Evolutionary conservation across 805 yeast genomes (phyloP).

Genomic region (Sugiyamaella mastotermitis): DNA sequence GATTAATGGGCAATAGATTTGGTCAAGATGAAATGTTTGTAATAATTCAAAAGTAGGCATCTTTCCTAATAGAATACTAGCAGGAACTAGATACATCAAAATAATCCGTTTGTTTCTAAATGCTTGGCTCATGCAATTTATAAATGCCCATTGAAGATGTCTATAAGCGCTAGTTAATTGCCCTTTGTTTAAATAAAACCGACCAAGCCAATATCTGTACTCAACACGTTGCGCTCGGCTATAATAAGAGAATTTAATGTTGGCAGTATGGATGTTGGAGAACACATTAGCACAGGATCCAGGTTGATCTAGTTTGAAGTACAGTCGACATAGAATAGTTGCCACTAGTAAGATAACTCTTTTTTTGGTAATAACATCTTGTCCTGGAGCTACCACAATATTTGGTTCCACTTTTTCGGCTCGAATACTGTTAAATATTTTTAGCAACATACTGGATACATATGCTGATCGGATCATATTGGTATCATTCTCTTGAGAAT

Average conservation of each 20-base stretch:
- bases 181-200: conserved; percentile 48
- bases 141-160: conserved; percentile 53
- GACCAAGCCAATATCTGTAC: conserved; percentile 50
- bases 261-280: conserved; percentile 51
- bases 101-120: conserved; percentile 36
- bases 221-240: conserved; percentile 45
- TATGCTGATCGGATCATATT: conserved; percentile 33
- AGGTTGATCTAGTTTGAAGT: conserved; percentile 36
- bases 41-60: conserved; percentile 36
- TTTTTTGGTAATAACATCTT: conserved; percentile 34
- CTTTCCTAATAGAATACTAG: conserved; percentile 50
- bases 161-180: conserved; percentile 46
- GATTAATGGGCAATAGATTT: conserved; percentile 36
- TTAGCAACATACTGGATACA: conserved; percentile 49
- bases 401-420: conserved; percentile 35
- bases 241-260: conserved; percentile 36
- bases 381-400: too few species aligned
- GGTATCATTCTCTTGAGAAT: conserved; percentile 16
- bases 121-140: conserved; percentile 30
- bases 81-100: conserved; percentile 45
- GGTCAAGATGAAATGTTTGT: conserved; percentile 25
- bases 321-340: conserved; percentile 47
- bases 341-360: conserved; percentile 49
- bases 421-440: conserved; percentile 55
- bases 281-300: conserved; percentile 40